Percentiles rank a stretch among this genome's conserved stretches.
Evolutionary conservation across 2,329 filamentous ascomycete genomes (phyloP).

Genomic region (Phyllosticta ampelicida): DNA sequence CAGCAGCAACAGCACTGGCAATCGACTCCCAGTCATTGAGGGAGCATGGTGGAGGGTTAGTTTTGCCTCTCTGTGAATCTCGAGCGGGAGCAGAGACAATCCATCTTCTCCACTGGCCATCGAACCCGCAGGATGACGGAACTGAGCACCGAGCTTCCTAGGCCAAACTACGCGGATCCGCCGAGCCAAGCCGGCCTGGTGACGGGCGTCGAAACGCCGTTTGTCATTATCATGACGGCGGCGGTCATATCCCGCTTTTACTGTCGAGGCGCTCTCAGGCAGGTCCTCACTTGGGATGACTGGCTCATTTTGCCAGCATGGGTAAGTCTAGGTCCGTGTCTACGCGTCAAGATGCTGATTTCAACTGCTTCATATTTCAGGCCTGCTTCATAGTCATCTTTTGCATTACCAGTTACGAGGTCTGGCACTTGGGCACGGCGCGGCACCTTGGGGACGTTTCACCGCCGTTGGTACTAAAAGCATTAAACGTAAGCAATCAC

Average conservation of each 20-base stretch:
- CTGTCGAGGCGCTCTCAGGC: constrained; percentile 16
- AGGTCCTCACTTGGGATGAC: constrained; percentile 18
- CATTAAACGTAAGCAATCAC: constrained; percentile 15
- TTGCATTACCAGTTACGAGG: constrained; percentile 86
- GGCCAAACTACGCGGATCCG: constrained; percentile 10
- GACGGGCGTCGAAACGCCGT: constrained; percentile 7
- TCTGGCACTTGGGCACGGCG: constrained; percentile 61
- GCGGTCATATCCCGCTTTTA: constrained; percentile 15
- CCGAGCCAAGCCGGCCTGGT: constrained; percentile 2
- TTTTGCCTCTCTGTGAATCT: background rate
- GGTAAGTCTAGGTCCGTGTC: constrained; percentile 12
- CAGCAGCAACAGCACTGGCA: background rate
- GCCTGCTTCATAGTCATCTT: constrained; percentile 42
- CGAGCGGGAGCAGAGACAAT: background rate
- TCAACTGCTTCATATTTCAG: background rate
- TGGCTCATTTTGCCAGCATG: constrained; percentile 19
- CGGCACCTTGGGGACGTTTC: constrained; percentile 22
- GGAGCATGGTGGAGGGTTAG: background rate
- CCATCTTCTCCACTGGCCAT: background rate
- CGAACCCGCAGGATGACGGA: background rate
- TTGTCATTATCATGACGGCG: constrained; percentile 7
- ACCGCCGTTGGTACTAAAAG: constrained; percentile 16
- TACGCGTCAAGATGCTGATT: background rate
- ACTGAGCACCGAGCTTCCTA: background rate
- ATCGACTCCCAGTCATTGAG: background rate